Percentiles rank a stretch among this genome's conserved stretches.
Conservation (phyloP, 352 stramenopile species). For the Peronospora belbahrii region DNA sequence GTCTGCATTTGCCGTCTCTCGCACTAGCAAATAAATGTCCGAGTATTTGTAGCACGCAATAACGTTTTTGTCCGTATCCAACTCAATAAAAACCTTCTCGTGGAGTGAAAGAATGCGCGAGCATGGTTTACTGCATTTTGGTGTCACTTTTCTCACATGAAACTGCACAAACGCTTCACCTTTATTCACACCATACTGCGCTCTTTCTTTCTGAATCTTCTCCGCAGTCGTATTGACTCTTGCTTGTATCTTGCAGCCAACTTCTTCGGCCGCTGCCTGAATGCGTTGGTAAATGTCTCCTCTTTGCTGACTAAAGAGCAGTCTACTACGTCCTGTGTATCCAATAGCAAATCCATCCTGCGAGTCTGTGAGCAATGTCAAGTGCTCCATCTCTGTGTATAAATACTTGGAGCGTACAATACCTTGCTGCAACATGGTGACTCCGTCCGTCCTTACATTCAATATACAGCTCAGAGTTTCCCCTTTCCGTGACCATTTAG, state of each 20-base stretch:
- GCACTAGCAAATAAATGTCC: conserved; percentile 67
- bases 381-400: conserved; percentile 75
- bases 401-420: conserved; percentile 63
- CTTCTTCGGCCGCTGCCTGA: conserved; percentile 40
- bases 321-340: conserved; percentile 51
- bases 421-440: conserved; percentile 35
- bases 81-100: conserved; percentile 59
- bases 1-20: conserved; percentile 27
- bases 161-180: conserved; percentile 68
- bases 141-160: conserved; percentile 50
- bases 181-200: conserved; percentile 35
- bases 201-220: conserved; percentile 40
- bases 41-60: conserved; percentile 56
- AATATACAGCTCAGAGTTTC: conserved; percentile 37
- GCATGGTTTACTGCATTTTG: conserved; percentile 46
- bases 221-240: conserved; percentile 30
- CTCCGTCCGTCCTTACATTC: conserved; percentile 51
- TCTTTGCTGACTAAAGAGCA: conserved; percentile 69
- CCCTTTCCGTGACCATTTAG: conserved; percentile 56
- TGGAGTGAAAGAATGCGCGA: conserved; percentile 58
- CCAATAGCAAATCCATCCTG: conserved; percentile 57
- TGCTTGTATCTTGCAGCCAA: conserved; percentile 49
- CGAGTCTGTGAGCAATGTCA: conserved; percentile 47
- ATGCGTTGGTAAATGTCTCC: conserved; percentile 45
- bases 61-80: conserved; percentile 42